These are phyloP conservation scores for Boletus vinaceobasis DNA, from an alignment of 768 basidiomycete genomes.

Conservation along the genomic window DNA sequence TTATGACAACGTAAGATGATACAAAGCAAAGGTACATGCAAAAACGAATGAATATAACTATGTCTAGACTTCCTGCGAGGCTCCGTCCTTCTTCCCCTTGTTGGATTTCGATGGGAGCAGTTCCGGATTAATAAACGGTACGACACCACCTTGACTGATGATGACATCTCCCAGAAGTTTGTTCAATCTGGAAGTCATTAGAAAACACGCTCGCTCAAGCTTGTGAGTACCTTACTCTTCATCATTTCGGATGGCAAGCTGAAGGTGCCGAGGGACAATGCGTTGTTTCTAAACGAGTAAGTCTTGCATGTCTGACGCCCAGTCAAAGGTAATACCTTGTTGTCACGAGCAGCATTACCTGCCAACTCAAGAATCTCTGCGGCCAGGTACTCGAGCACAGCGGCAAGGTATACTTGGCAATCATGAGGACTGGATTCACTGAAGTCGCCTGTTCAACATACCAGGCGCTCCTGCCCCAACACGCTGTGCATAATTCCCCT, in stretches of 20 bases:
- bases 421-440: neutral
- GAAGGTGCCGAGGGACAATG: conserved; percentile 77
- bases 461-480: conserved; percentile 69
- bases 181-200: conserved; percentile 40
- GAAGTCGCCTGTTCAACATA: conserved; percentile 24
- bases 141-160: conserved; percentile 77
- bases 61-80: conserved; percentile 48
- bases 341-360: conserved; percentile 73
- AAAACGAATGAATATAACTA: neutral
- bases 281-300: conserved; percentile 50
- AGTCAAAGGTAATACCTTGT: conserved; percentile 40
- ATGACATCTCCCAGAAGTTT: conserved; percentile 59
- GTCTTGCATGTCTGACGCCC: neutral
- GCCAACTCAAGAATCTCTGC: conserved; percentile 87
- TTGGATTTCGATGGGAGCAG: conserved; percentile 42
- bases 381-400: conserved; percentile 82
- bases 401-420: conserved; percentile 69
- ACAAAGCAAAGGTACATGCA: conserved; percentile 18
- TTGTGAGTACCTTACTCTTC: conserved; percentile 50
- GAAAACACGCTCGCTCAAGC: neutral
- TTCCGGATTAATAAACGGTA: conserved; percentile 58
- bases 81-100: conserved; percentile 49
- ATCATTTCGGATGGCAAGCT: conserved; percentile 74
- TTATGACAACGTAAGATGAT: conserved; percentile 27
- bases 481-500: conserved; percentile 69